Conservation (phyloP, 2,329 filamentous ascomycete genomes). For the Colletotrichum sojae region DNA sequence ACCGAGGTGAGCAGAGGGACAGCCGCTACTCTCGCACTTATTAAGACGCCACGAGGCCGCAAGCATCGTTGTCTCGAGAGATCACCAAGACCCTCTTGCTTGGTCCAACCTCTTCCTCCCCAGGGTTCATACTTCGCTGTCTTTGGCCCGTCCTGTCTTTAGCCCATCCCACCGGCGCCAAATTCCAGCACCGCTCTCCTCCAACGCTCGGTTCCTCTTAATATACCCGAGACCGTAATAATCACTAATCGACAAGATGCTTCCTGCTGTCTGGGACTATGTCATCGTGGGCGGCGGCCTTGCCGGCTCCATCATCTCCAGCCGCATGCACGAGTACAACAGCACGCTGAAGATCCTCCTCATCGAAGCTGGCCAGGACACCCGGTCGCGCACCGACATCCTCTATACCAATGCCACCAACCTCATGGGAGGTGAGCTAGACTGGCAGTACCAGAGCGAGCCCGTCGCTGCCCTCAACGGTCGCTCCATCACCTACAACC, state of each 20-base stretch:
- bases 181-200: not conserved
- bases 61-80: not conserved
- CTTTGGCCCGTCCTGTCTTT: not conserved
- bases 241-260: constrained; percentile 11
- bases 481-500: constrained; percentile 11
- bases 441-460: constrained; percentile 52
- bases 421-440: constrained; percentile 45
- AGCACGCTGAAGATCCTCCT: constrained; percentile 52
- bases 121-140: not conserved
- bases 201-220: not conserved
- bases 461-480: constrained; percentile 38
- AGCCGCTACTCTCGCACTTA: not conserved
- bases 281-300: constrained; percentile 57
- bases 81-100: constrained; percentile 6
- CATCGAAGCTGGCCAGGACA: constrained; percentile 53
- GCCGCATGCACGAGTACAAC: constrained; percentile 46
- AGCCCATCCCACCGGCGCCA: not conserved
- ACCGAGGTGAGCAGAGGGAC: not conserved
- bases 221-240: not conserved
- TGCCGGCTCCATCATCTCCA: constrained; percentile 53
- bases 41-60: not conserved
- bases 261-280: constrained; percentile 46
- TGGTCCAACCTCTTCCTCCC: not conserved
- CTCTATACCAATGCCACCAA: constrained; percentile 30
- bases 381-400: constrained; percentile 20